Conservation (phyloP, 1,284 basidiomycete genomes). For the Irpex sp. region DNA sequence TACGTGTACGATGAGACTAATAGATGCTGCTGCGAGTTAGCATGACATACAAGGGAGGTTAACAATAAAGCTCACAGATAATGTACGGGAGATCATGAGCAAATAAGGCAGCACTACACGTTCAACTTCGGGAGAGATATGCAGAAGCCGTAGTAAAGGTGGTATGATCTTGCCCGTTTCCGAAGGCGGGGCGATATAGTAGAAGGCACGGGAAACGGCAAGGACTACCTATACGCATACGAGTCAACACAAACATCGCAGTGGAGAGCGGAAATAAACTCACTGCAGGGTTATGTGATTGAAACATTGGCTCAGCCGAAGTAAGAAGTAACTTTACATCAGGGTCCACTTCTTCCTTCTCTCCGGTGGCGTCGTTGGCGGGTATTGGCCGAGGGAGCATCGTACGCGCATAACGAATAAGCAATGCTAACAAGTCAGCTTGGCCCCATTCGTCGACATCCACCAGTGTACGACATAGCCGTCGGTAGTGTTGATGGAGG, state of each 20-base stretch:
- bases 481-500: constrained; percentile 85
- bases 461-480: constrained; percentile 78
- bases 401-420: constrained; percentile 79
- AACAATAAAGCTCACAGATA: constrained; percentile 48
- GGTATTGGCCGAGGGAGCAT: constrained; percentile 76
- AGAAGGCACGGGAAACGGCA: constrained; percentile 68
- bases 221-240: constrained; percentile 60
- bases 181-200: constrained; percentile 65
- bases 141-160: constrained; percentile 69
- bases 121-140: constrained; percentile 63
- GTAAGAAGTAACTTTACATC: constrained; percentile 79
- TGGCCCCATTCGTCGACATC: constrained; percentile 99
- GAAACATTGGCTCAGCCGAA: constrained; percentile 72
- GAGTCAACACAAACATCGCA: too few species aligned
- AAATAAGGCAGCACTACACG: constrained; percentile 73
- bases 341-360: constrained; percentile 54
- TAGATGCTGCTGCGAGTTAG: constrained; percentile 37
- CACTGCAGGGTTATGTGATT: constrained; percentile 85
- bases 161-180: constrained; percentile 52
- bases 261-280: constrained; percentile 18
- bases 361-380: constrained; percentile 22
- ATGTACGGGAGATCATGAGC: constrained; percentile 53
- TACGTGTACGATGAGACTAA: constrained; percentile 49
- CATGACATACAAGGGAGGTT: neutral
- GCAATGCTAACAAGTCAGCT: constrained; percentile 73